phyloP scores from a whole-genome alignment of 371 early-diverging fungal genomes.

The Parasitella parasitica region DNA sequence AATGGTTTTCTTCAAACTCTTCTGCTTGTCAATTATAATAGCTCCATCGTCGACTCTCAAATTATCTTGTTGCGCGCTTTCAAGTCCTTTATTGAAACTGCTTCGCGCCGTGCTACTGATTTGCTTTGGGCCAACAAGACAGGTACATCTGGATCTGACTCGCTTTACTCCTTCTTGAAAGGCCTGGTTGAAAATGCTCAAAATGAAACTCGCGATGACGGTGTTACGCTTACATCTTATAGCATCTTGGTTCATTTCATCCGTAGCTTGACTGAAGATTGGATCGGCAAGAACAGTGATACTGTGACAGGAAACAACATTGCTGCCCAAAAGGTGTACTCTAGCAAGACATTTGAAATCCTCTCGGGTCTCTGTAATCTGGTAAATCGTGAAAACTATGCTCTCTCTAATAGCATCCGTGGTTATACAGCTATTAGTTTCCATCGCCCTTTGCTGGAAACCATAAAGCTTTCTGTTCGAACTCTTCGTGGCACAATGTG shows the following conservation, averaged over 20 bases:
- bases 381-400: conserved; percentile 35
- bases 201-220: conserved; percentile 24
- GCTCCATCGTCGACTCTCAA: conserved; percentile 42
- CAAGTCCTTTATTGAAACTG: conserved; percentile 35
- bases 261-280: conserved; percentile 43
- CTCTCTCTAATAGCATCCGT: conserved; percentile 29
- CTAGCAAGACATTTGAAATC: conserved; percentile 24
- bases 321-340: conserved; percentile 19
- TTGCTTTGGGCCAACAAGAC: conserved; percentile 36
- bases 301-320: conserved; percentile 13
- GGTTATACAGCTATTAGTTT: conserved; percentile 25
- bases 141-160: neutral
- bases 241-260: conserved; percentile 29
- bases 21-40: conserved; percentile 34
- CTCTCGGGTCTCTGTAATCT: conserved; percentile 24
- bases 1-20: conserved; percentile 21
- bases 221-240: conserved; percentile 30
- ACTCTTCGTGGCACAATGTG: conserved; percentile 26
- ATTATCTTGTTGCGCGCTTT: conserved; percentile 34
- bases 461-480: conserved; percentile 32
- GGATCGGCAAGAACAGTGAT: conserved; percentile 28
- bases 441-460: conserved; percentile 44
- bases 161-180: conserved; percentile 25
- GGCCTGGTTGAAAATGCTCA: conserved; percentile 19
- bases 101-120: conserved; percentile 27